Evolutionary conservation across 2,329 filamentous ascomycete genomes (phyloP), one percentile per base, ranked within the genome.

Genomic region (Truncatella angustata): DNA sequence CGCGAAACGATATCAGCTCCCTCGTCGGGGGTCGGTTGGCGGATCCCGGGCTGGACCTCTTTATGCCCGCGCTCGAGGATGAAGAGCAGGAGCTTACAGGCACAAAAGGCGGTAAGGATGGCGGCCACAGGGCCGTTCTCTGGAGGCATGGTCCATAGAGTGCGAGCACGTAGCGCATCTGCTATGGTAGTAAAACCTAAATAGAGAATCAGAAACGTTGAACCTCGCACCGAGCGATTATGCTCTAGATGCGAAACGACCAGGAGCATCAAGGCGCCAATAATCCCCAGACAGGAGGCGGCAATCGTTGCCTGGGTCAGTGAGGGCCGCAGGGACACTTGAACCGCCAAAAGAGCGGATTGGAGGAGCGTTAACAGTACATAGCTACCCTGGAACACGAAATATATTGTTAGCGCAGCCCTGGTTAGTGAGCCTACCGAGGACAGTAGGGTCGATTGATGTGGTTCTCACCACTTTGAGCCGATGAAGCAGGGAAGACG

Each of bases 271-370:
- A 49, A 16, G 30, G 30, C 10, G 16, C 46, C 46, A n/a, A 39
- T 21, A 18, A 49, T 21, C 10, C 32, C 46, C 10, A 49, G 18
- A 23, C n/a, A 10, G 9, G 46, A 49, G 11, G 34, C 32, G 9
- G 46, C 46, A 36, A 39, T 36, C 11, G 46, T 37, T 5, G 46
- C 46, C n/a, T 34, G 14, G 32, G 46, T 49, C 18, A 37, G 46
- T 21, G 32, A 24, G 11, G 46, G 20, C 18, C 23, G 12, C 7
- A 24, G 4, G 4, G 34, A 21, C 5, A 28, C 46, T 34, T 49
- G 46, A 12, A 26, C 46, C 9, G 30, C 46, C 20, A 49, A 30
- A 12, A 49, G 18, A 14, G 16, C 46, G 2, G 16, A 16, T n/a
- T 49, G 46, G 1, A 37, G 26, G 10, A 49, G 30, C 11, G 21